Evolutionary conservation across 148 eudicot genomes (phyloP).

Genomic region (Talinum fruticosum): DNA sequence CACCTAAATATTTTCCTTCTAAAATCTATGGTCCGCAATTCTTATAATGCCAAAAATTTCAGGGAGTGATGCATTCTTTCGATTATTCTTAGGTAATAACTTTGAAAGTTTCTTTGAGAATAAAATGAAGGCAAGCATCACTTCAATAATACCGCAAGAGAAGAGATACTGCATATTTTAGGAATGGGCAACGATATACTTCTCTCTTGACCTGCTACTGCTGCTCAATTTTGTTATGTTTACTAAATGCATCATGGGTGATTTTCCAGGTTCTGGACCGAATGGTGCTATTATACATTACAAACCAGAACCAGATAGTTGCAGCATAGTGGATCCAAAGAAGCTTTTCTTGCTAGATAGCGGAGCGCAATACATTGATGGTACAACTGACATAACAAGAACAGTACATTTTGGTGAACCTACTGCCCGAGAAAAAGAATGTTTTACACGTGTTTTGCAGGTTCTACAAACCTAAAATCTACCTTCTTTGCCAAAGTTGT

Average conservation of each 20-base stretch:
- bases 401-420: conserved; percentile 98
- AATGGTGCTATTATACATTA: conserved; percentile 99
- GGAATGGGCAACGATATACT: not conserved
- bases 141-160: not conserved
- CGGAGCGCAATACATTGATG: conserved; percentile 97
- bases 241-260: conserved; percentile 12
- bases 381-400: conserved; percentile 95
- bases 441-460: conserved; percentile 95
- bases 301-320: conserved; percentile 77
- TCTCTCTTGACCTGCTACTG: not conserved
- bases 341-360: conserved; percentile 85
- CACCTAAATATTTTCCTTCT: not conserved
- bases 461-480: conserved; percentile 26
- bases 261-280: conserved; percentile 75
- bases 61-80: not conserved
- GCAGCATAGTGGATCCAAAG: conserved; percentile 65
- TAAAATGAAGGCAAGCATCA: not conserved
- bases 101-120: not conserved
- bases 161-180: not conserved
- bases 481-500: not conserved
- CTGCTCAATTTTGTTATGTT: not conserved
- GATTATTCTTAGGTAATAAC: not conserved
- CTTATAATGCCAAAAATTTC: not conserved
- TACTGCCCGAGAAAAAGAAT: conserved; percentile 75
- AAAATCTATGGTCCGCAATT: not conserved